Conservation (phyloP, 352 stramenopile species). For the Phytophthora nicotianae region DNA sequence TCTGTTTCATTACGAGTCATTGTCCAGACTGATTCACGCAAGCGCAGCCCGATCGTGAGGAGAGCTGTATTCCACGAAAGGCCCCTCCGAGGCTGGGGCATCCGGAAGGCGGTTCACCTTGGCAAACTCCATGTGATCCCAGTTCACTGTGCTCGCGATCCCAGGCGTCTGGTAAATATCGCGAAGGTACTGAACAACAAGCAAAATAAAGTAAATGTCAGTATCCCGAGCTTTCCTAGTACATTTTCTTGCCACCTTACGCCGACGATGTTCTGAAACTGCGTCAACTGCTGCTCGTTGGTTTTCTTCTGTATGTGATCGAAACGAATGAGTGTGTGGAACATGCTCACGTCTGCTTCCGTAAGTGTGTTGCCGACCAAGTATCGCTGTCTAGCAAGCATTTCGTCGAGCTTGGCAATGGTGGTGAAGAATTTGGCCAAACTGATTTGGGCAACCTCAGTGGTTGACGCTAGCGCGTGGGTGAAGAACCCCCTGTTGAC, state of each 20-base stretch:
- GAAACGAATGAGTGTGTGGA: conserved; percentile 49
- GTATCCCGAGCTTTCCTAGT: too few relatives aligned
- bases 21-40: background rate
- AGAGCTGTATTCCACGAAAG: conserved; percentile 39
- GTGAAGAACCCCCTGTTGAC: background rate
- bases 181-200: conserved; percentile 37
- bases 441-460: conserved; percentile 8
- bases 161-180: conserved; percentile 85
- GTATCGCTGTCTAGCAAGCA: conserved; percentile 29
- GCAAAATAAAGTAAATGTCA: too few relatives aligned
- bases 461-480: background rate
- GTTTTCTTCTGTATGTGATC: conserved; percentile 32
- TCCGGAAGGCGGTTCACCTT: conserved; percentile 80
- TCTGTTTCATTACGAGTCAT: background rate
- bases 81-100: conserved; percentile 77
- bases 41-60: conserved; percentile 34
- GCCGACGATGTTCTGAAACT: conserved; percentile 52
- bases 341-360: conserved; percentile 44
- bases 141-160: conserved; percentile 77
- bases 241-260: too few relatives aligned
- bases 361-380: conserved; percentile 35
- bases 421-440: background rate
- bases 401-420: background rate
- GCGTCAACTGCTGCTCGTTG: conserved; percentile 40
- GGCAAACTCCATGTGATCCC: conserved; percentile 89